phyloP scores from a whole-genome alignment of 768 basidiomycete genomes.

The Pulveroboletus sp. region DNA sequence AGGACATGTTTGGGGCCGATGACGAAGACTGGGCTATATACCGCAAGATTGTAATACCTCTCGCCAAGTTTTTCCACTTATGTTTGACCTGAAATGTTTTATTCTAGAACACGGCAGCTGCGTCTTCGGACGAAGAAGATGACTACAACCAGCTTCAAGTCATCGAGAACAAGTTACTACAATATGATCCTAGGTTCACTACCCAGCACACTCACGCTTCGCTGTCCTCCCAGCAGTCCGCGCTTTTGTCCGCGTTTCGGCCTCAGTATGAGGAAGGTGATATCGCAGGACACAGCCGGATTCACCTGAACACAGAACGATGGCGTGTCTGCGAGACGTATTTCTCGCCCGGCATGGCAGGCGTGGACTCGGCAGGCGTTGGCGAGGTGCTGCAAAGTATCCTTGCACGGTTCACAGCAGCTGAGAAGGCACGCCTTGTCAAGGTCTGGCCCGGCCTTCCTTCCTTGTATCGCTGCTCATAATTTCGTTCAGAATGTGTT shows the following conservation, averaged over 20 bases:
- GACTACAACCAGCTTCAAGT: slow-evolving; percentile 66
- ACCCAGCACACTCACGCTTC: slow-evolving; percentile 79
- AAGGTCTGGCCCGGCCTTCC: slow-evolving; percentile 47
- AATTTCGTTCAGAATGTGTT: slow-evolving; percentile 73
- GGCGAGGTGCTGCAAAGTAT: slow-evolving; percentile 90
- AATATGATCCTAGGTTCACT: slow-evolving; percentile 84
- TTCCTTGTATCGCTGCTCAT: not conserved
- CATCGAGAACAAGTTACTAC: slow-evolving; percentile 79
- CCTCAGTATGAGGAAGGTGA: slow-evolving; percentile 78
- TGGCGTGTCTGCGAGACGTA: slow-evolving; percentile 90
- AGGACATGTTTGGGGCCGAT: slow-evolving; percentile 91
- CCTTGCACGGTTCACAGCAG: slow-evolving; percentile 64
- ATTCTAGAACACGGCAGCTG: slow-evolving; percentile 59
- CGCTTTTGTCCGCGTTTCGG: slow-evolving; percentile 81
- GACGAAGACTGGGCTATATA: slow-evolving; percentile 98
- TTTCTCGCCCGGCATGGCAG: slow-evolving; percentile 93
- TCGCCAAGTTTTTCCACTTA: not conserved
- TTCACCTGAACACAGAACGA: slow-evolving; percentile 88
- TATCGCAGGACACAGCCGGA: slow-evolving; percentile 63
- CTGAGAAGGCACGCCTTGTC: slow-evolving; percentile 70
- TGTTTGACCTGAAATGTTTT: not conserved
- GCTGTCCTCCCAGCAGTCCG: slow-evolving; percentile 72
- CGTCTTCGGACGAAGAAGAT: slow-evolving; percentile 89
- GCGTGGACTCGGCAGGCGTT: slow-evolving; percentile 90
- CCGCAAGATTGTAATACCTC: slow-evolving; percentile 79